Percentiles rank a stretch among this genome's conserved stretches.
These are phyloP conservation scores for Citrus inodora DNA, from an alignment of 345 rosid genomes.

Conservation along the genomic window DNA sequence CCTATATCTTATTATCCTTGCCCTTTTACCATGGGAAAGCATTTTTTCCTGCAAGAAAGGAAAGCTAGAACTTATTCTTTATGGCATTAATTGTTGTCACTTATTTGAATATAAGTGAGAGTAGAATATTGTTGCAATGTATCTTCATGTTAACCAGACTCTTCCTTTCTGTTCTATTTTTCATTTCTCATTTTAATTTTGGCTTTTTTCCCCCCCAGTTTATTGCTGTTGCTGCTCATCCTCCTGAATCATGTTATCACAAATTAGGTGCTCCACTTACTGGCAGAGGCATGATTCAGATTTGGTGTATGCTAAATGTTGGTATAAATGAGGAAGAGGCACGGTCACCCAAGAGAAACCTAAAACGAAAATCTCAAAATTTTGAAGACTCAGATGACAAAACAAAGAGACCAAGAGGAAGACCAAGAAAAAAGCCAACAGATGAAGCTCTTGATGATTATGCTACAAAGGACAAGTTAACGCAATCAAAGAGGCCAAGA, in stretches of 20 bases:
- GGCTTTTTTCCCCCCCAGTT: slow-evolving; percentile 38
- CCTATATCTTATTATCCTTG: not conserved
- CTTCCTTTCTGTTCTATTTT: not conserved
- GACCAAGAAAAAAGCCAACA: slow-evolving; percentile 36
- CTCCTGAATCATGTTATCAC: slow-evolving; percentile 74
- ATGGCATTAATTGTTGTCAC: not conserved
- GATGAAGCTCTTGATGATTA: slow-evolving; percentile 23
- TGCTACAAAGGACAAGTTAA: slow-evolving; percentile 4
- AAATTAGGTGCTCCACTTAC: slow-evolving; percentile 60
- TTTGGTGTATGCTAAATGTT: slow-evolving; percentile 69
- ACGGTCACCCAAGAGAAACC: slow-evolving; percentile 18
- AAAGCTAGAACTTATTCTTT: not conserved
- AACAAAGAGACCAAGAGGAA: slow-evolving; percentile 41
- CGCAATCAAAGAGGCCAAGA: slow-evolving; percentile 32
- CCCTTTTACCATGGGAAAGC: not conserved
- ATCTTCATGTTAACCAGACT: not conserved
- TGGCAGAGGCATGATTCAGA: slow-evolving; percentile 87
- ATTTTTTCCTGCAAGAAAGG: not conserved
- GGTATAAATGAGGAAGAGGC: slow-evolving; percentile 26
- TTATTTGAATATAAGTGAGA: not conserved
- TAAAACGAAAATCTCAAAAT: slow-evolving; percentile 17
- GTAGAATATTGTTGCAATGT: not conserved
- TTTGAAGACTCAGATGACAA: slow-evolving; percentile 20
- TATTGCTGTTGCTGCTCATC: slow-evolving; percentile 91
- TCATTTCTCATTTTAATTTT: not conserved